Evolutionary conservation across 106 monocot genomes (phyloP).

Genomic region (Agapanthus africanus): DNA sequence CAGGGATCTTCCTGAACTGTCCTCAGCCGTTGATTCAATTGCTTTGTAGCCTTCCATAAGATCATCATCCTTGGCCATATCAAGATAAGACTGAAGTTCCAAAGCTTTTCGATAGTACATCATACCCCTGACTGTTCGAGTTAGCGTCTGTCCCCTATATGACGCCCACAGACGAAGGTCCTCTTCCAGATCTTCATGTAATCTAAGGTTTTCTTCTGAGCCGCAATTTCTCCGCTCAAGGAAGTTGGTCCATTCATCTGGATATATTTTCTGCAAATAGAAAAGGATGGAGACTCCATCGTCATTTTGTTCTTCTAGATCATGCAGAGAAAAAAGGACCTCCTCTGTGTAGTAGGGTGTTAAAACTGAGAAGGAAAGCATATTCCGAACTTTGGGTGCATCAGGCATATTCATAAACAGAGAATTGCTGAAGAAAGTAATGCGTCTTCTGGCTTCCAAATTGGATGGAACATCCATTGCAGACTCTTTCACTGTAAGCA

Average conservation of each 20-base stretch:
- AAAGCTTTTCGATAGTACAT: constrained; percentile 77
- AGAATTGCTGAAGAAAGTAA: constrained; percentile 73
- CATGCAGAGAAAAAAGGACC: constrained; percentile 59
- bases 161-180: constrained; percentile 67
- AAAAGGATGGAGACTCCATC: constrained; percentile 96
- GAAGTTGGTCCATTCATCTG: constrained; percentile 83
- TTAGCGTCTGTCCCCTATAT: constrained; percentile 61
- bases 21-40: constrained; percentile 27
- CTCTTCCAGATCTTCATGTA: constrained; percentile 22
- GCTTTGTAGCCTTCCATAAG: constrained; percentile 53
- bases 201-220: constrained; percentile 25
- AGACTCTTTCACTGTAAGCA: constrained; percentile 76
- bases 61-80: constrained; percentile 65
- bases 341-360: constrained; percentile 85
- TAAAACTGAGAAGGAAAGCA: constrained; percentile 95
- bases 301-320: constrained; percentile 68
- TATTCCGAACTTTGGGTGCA: constrained; percentile 86
- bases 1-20: constrained; percentile 36
- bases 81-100: constrained; percentile 64
- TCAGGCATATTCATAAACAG: constrained; percentile 90
- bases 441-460: constrained; percentile 60
- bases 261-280: constrained; percentile 87
- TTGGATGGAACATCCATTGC: constrained; percentile 91
- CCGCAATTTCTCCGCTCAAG: constrained; percentile 34
- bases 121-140: constrained; percentile 74